Conservation (phyloP, 2,329 filamentous ascomycete species). For the Keithomyces neogunnii region DNA sequence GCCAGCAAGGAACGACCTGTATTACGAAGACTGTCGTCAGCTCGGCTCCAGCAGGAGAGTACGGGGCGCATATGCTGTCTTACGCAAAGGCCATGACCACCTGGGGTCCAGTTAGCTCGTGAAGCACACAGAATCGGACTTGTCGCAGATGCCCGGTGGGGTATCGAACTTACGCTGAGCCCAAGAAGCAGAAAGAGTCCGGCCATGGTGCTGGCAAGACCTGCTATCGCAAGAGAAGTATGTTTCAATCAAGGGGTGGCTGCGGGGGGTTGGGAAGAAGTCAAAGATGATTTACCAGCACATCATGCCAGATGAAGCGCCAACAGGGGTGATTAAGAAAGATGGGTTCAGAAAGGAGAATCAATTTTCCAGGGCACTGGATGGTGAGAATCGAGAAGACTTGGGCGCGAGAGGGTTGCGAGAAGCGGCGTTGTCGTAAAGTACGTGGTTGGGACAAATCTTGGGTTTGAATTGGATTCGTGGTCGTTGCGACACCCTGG, state of each 20-base stretch:
- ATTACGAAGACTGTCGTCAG: not conserved
- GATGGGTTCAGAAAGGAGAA: no score
- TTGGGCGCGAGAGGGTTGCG: not conserved
- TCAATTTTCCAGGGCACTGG: no score
- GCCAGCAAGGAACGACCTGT: conserved; percentile 86
- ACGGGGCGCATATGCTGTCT: not conserved
- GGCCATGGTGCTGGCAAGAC: conserved; percentile 22
- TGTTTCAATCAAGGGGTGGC: not conserved
- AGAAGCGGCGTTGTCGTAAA: not conserved
- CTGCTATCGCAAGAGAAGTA: not conserved
- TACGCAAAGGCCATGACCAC: conserved; percentile 52
- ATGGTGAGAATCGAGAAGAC: not conserved
- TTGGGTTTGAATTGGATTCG: not conserved
- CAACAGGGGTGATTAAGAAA: not conserved
- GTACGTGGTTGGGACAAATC: not conserved
- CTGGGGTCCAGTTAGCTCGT: conserved; percentile 18
- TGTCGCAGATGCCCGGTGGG: not conserved
- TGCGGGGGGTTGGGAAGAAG: not conserved
- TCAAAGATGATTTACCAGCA: not conserved
- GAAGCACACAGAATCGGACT: not conserved
- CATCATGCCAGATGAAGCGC: not conserved
- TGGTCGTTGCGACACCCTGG: not conserved
- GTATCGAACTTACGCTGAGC: conserved; percentile 27
- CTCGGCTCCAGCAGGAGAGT: not conserved
- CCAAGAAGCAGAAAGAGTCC: conserved; percentile 30